Evolutionary conservation across 1,139 yeast species (phyloP), one percentile per base, ranked within the genome.

Genomic region (Geotrichum macrosporum): DNA sequence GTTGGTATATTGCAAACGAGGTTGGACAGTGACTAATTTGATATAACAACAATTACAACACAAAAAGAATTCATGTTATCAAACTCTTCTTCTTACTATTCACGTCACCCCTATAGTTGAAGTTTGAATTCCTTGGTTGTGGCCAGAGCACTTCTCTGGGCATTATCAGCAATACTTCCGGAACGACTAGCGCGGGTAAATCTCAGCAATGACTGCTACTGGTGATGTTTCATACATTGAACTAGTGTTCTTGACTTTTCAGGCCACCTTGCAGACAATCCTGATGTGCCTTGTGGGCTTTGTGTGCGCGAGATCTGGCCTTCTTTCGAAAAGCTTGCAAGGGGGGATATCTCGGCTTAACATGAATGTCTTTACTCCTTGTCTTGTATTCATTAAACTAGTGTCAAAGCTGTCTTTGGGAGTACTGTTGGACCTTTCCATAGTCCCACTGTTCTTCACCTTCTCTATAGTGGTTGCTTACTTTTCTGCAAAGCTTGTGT

Each of bases 331-430:
- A 33, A 70, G 71, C 37, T 85, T 81, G 21, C 89, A 84, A 56
- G 81, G 81, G 60, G 75, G 76, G 43, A 68, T 85, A 24, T 78
- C 86, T 18, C 73, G 74, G 49, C 70, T 85, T 43, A 85, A 85
- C 58, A 94, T 85, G 35, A 87, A 82, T 65, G 69, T 85, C 48
- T 84, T 85, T 67, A 85, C 94, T 18, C 94, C 95, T 4, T 84
- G 94, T 55, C 76, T 85, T 67, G 85, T 85, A 56, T 85, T 85
- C 64, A 73, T 82, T 53, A 85, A 85, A 64, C 74, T 85, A 57
- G 94, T 94, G 9, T 78, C 88, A 3, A 78, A 87, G 5, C 69
- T 85, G 44, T 78, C 86, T 24, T 67, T 83, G 44, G 70, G 76
- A 55, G 84, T 83, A 54, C 72, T 85, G 66, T 66, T 78, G 24